Percentiles rank a stretch among this genome's conserved stretches.
Conservation (phyloP, 2,329 filamentous ascomycete species). For the Claviceps quebecensis region DNA sequence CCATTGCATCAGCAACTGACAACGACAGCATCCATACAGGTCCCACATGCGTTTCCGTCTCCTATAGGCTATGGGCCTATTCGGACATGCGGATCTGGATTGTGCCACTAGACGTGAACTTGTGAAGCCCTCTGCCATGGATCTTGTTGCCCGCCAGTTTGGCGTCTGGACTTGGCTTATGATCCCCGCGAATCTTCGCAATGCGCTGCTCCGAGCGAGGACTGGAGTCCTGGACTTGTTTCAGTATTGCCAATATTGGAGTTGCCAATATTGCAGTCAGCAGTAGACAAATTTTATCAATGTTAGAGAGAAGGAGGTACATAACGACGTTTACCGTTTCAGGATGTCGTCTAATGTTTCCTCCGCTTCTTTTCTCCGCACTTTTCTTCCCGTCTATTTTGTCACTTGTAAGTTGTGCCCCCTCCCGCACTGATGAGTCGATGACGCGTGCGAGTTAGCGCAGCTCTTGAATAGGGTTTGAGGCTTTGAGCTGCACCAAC, state of each 20-base stretch:
- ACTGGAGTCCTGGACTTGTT: background rate
- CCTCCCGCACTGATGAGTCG: background rate
- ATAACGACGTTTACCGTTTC: background rate
- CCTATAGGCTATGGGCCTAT: too few species aligned
- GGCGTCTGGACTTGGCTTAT: background rate
- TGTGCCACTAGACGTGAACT: background rate
- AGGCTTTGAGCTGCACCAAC: background rate
- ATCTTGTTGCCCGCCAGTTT: background rate
- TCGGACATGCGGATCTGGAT: background rate
- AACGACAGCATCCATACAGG: background rate
- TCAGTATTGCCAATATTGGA: background rate
- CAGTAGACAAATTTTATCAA: too few species aligned
- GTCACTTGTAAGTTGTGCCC: background rate
- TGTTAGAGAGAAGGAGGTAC: too few species aligned
- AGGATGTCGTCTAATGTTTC: background rate
- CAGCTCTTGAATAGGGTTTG: background rate
- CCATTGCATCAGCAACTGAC: too few species aligned
- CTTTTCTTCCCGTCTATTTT: background rate
- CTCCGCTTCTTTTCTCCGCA: background rate
- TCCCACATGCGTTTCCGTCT: background rate
- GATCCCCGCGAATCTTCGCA: background rate
- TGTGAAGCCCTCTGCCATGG: background rate
- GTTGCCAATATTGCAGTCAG: background rate
- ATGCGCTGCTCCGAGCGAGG: background rate
- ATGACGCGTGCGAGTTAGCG: background rate